These are phyloP conservation scores for Fusarium papillatum DNA, from an alignment of 2,329 filamentous ascomycete genomes.

Conservation along the genomic window DNA sequence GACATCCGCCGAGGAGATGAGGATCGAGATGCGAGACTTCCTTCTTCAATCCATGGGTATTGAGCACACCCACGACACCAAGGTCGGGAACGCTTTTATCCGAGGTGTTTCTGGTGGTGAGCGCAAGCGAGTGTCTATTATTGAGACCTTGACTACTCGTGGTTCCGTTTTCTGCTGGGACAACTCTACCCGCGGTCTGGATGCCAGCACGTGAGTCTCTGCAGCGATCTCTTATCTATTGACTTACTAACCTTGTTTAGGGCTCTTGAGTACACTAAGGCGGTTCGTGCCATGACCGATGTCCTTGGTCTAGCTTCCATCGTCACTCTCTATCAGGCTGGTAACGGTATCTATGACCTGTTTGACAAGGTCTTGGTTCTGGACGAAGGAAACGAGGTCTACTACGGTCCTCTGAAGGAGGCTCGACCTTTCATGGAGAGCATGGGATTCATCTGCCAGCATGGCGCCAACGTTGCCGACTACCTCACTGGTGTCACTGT, in stretches of 20 bases:
- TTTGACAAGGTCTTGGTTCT: conserved; percentile 80
- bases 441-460: conserved; percentile 72
- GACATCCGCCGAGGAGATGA: conserved; percentile 58
- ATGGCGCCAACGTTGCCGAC: conserved; percentile 75
- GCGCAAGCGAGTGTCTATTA: conserved; percentile 77
- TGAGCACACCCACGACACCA: conserved; percentile 72
- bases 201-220: conserved; percentile 68
- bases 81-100: conserved; percentile 76
- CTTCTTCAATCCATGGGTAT: conserved; percentile 70
- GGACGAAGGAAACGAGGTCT: conserved; percentile 75
- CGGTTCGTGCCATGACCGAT: conserved; percentile 74
- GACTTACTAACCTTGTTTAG: conserved; percentile 37
- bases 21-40: conserved; percentile 63
- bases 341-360: conserved; percentile 76
- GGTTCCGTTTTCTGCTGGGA: conserved; percentile 76
- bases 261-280: conserved; percentile 71
- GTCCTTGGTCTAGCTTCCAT: conserved; percentile 71
- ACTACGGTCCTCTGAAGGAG: conserved; percentile 71
- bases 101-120: conserved; percentile 78
- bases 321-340: conserved; percentile 78
- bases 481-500: conserved; percentile 76
- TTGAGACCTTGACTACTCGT: conserved; percentile 71
- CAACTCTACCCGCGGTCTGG: conserved; percentile 75
- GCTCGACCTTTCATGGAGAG: conserved; percentile 75
- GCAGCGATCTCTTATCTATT: fast-evolving